Evolutionary conservation across 2,329 filamentous ascomycete genomes (phyloP).

Genomic region (Beauveria sp.): DNA sequence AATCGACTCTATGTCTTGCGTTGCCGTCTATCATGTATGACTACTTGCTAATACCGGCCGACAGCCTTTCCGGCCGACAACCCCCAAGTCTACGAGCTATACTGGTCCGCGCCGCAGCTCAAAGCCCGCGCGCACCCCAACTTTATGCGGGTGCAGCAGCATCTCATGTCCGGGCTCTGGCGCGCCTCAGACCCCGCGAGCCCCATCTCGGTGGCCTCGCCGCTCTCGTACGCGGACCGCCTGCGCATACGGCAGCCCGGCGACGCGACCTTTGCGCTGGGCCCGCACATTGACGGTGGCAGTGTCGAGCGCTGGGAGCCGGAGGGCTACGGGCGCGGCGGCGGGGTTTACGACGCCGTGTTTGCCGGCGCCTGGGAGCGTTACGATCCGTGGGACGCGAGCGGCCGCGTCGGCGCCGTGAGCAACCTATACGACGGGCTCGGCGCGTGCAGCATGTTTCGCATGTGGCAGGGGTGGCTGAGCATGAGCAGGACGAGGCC

Average conservation of each 20-base stretch:
- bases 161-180: slow-evolving; percentile 57
- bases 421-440: slow-evolving; percentile 74
- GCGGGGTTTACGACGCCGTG: slow-evolving; percentile 61
- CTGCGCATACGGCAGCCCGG: slow-evolving; percentile 66
- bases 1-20: not conserved
- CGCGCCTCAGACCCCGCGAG: slow-evolving; percentile 40
- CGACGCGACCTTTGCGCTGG: slow-evolving; percentile 62
- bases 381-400: slow-evolving; percentile 77
- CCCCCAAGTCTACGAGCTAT: slow-evolving; percentile 67
- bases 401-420: slow-evolving; percentile 57
- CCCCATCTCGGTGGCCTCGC: slow-evolving; percentile 43
- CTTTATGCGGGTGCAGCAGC: slow-evolving; percentile 52
- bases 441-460: slow-evolving; percentile 76
- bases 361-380: slow-evolving; percentile 70
- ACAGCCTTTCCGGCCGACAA: slow-evolving; percentile 57
- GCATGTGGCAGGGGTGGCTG: slow-evolving; percentile 88
- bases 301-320: slow-evolving; percentile 70
- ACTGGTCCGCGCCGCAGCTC: slow-evolving; percentile 65
- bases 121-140: slow-evolving; percentile 60
- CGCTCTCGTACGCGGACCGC: slow-evolving; percentile 62
- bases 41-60: not conserved
- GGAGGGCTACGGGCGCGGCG: slow-evolving; percentile 56
- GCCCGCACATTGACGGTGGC: slow-evolving; percentile 67
- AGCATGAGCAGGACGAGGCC: slow-evolving; percentile 67
- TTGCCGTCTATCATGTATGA: no score